Evolutionary conservation across 2,329 filamentous ascomycete genomes (phyloP), one percentile per base, ranked within the genome.

Genomic region (Colletotrichum falcatum): DNA sequence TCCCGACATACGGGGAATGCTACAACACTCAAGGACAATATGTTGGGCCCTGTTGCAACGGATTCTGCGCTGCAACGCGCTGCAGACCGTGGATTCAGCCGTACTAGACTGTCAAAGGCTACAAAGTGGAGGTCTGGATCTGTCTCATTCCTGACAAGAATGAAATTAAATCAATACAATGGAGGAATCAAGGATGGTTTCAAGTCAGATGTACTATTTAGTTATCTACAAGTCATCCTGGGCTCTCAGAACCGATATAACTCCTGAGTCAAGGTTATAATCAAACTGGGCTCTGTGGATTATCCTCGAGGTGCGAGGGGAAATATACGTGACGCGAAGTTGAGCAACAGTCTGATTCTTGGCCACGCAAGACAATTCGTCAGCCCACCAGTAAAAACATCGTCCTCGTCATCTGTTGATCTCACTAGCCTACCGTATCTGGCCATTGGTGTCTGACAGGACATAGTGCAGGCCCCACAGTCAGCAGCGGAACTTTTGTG

Each of bases 21-120:
- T 83, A 79, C 72, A 72, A 74, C 44, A 58, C 70, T 48, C 74
- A 80, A 11, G 81, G 79, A 3, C 80, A 82, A 71, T 76, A 66
- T 18, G 74, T 81, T 7, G 82, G 80, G 1, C 74, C 77, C 35
- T 85, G 83, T 78, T 85, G 83, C 75, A 81, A 79, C 28, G 83
- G 83, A 6, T 81, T 79, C 73, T 85, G 83, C 65, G 81, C 81
- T 3, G 83, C 80, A 5, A 79, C 78, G 37, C 78, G 77, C 61
- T 85, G 83, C 74, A 78, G 81, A 28, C 80, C 83, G 4, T 85
- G 78, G 78, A 74, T 75, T 2, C 42, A 55, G 28, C 60, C 70
- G n/a, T 66, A 20, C 28, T 63, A 37, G 28, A 18, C n/a, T 2
- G 23, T 12, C 11, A 2, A 1, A 9, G n/a, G 5, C 2, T 3